These are phyloP conservation scores for Pontederia paniculata DNA, from an alignment of 176 grass and related monocot species.

Conservation along the genomic window DNA sequence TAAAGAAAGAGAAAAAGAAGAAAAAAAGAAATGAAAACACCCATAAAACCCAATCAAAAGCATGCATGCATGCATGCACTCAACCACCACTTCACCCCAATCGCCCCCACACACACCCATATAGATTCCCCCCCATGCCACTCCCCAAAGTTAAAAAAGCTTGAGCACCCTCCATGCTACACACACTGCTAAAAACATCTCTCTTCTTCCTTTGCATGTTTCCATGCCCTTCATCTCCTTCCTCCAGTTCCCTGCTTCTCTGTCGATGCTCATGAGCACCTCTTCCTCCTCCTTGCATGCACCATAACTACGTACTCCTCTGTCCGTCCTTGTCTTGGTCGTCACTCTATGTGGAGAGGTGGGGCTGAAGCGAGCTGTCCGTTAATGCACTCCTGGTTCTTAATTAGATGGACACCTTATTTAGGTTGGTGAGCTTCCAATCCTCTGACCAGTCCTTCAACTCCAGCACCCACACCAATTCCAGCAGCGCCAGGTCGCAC, in stretches of 20 bases:
- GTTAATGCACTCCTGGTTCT: constrained; percentile 3
- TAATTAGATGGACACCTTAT: constrained; percentile 81
- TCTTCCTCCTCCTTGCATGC: neutral
- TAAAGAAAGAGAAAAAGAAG: no score
- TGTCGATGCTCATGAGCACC: neutral
- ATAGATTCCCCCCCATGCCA: neutral
- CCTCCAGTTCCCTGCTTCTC: neutral
- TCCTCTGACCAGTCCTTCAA: constrained; percentile 84
- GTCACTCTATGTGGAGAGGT: constrained; percentile 25
- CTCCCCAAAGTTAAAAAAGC: no score
- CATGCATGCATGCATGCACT: no score
- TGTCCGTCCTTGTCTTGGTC: neutral
- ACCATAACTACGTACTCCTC: neutral
- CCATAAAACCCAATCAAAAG: no score
- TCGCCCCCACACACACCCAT: neutral
- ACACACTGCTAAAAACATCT: no score
- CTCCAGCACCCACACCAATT: constrained; percentile 73
- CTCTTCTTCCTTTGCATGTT: no score
- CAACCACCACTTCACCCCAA: no score
- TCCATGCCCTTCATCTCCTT: neutral
- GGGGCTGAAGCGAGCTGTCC: neutral
- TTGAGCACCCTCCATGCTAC: no score
- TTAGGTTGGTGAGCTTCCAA: constrained; percentile 95
- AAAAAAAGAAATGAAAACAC: no score
- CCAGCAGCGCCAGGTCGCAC: constrained; percentile 55